Base-by-base conservation (phyloP, 2,329 filamentous ascomycete genomes). In the Arthrobotrys conoides region DNA sequence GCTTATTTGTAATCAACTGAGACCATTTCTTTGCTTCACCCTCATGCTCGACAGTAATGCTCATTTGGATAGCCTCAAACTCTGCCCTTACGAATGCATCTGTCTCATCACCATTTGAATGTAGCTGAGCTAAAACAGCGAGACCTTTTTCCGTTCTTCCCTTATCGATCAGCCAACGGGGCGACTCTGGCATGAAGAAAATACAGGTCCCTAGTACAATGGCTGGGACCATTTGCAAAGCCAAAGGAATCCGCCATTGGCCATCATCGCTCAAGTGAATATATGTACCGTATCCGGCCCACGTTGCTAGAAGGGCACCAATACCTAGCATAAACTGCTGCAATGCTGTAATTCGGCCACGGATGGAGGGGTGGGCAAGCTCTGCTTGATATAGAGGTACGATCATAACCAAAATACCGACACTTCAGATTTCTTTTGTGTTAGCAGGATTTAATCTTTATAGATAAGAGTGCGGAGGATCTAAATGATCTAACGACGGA, bases 241-340 rank as follows among this genome's bases (percentile, higher is more conserved):
- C 91, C 0, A 93, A 86, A 48, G 88, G 87, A 20, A 91, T 84
- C 22, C 89, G 87, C 90, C 90, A 90, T 83, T 90, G 89, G 10
- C 86, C 86, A 81, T 85, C 83, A 81, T 87, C 85, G 64, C 82
- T 84, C 0, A 84, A 82, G 0, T 84, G 80, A 76, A 90, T 85
- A 80, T 88, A 88, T 30, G 71, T 77, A 53, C 90, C 92, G 79
- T 90, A 95, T 0, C 89, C 90, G 59, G 92, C 89, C 92, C 92
- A 94, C 0, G 90, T 87, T 0, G 93, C 92, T 16, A 90, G 85
- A 0, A 96, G 87, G 16, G 91, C 86, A 71, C 93, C 93, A 30
- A 95, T 88, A 0, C 92, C 92, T 65, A 95, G 84, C 92, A 94
- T 94, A 83, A 94, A 94, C 82, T 94, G 92, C 83, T 94, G 92